Percentiles rank a stretch among this genome's conserved stretches.
Conservation (phyloP, 257 asterid species). For the Fraxinus americana region DNA sequence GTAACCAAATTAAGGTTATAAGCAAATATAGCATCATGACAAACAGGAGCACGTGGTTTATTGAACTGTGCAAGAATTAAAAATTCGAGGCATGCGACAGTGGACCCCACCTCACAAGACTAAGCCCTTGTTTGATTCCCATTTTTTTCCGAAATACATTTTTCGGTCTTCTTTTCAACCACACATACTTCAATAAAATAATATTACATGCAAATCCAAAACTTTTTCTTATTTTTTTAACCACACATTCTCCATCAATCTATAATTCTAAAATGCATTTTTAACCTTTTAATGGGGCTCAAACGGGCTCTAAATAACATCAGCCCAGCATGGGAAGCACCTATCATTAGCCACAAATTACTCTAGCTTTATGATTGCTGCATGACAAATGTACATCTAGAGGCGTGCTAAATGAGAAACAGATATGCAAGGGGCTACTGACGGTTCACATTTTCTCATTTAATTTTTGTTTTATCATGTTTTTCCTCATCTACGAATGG, state of each 20-base stretch:
- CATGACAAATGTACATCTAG: neutral
- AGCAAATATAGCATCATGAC: slow-evolving; percentile 5
- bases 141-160: too few species aligned
- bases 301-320: neutral
- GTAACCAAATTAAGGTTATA: slow-evolving; percentile 7
- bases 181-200: too few species aligned
- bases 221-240: too few species aligned
- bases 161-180: too few species aligned
- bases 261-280: too few species aligned
- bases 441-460: neutral
- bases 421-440: neutral
- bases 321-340: neutral
- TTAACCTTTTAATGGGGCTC: too few species aligned
- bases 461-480: neutral
- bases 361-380: neutral
- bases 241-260: too few species aligned
- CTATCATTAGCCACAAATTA: neutral
- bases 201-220: too few species aligned
- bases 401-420: neutral
- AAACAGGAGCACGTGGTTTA: neutral
- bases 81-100: slow-evolving; percentile 9
- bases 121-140: too few species aligned
- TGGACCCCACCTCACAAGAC: neutral
- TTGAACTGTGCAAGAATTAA: neutral
- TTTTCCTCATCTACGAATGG: neutral